Evolutionary conservation across 805 yeast species (phyloP).

Genomic region (Millerozyma miso): DNA sequence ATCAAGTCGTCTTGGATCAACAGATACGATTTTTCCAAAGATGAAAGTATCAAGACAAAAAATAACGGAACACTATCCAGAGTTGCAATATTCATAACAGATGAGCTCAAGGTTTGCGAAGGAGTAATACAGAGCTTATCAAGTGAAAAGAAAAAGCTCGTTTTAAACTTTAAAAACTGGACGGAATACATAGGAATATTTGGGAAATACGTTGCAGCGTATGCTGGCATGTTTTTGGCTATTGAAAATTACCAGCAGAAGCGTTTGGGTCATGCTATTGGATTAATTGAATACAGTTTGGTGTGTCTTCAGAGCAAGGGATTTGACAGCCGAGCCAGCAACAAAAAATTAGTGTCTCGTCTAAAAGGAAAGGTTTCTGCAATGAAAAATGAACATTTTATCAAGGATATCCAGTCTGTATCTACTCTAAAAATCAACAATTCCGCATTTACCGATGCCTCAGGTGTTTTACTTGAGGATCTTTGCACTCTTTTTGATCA

Average conservation of each 20-base stretch:
- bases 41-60: constrained; percentile 16
- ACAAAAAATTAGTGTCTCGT: constrained; percentile 11
- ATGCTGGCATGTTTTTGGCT: constrained; percentile 42
- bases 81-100: constrained; percentile 38
- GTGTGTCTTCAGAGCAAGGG: constrained; percentile 34
- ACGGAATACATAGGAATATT: constrained; percentile 25
- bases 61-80: constrained; percentile 41
- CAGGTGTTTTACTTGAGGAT: constrained; percentile 34
- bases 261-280: constrained; percentile 44
- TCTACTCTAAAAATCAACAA: constrained; percentile 32
- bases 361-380: constrained; percentile 24
- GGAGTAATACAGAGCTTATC: constrained; percentile 14
- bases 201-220: constrained; percentile 35
- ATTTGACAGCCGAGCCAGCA: constrained; percentile 8
- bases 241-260: constrained; percentile 43
- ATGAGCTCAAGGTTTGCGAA: constrained; percentile 26
- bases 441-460: constrained; percentile 29
- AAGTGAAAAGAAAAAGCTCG: constrained; percentile 1
- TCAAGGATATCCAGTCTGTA: constrained; percentile 28
- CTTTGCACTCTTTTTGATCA: constrained; percentile 38
- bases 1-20: constrained; percentile 37
- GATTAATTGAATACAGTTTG: constrained; percentile 36
- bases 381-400: constrained; percentile 27
- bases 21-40: constrained; percentile 17
- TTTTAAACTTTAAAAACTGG: constrained; percentile 20